Conservation (phyloP, 1,284 basidiomycete species). For the Rhizoctonia solani region DNA sequence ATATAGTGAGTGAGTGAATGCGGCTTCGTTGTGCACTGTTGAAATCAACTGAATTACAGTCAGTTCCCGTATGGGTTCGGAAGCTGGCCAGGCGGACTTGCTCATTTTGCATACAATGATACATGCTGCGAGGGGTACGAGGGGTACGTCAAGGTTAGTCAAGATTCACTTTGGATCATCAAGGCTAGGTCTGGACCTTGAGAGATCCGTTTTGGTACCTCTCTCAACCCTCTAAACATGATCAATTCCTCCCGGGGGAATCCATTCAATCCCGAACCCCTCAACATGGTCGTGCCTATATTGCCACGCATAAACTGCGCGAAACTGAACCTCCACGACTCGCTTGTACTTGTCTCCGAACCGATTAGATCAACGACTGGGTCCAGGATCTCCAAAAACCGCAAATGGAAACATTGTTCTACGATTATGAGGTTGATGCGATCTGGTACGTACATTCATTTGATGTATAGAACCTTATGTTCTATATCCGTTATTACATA, state of each 20-base stretch:
- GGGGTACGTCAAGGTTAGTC: slow-evolving; percentile 49
- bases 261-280: too few species aligned
- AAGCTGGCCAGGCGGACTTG: slow-evolving; percentile 58
- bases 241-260: too few species aligned
- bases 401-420: slow-evolving; percentile 58
- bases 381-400: slow-evolving; percentile 58
- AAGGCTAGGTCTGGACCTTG: too few species aligned
- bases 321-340: too few species aligned
- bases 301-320: too few species aligned
- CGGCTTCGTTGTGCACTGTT: too few species aligned
- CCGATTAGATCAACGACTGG: slow-evolving; percentile 54
- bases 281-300: too few species aligned
- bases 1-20: slow-evolving; percentile 53
- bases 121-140: slow-evolving; percentile 58
- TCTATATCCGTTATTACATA: background rate
- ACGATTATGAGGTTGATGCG: slow-evolving; percentile 57
- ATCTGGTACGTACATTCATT: slow-evolving; percentile 49
- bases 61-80: slow-evolving; percentile 51
- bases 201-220: too few species aligned
- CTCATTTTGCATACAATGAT: slow-evolving; percentile 55
- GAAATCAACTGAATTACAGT: slow-evolving; percentile 40
- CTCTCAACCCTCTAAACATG: too few species aligned
- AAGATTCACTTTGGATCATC: too few species aligned
- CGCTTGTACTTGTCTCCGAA: background rate
- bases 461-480: too few species aligned